Conservation (phyloP, 352 stramenopile genomes). For the Pythium volutum region DNA sequence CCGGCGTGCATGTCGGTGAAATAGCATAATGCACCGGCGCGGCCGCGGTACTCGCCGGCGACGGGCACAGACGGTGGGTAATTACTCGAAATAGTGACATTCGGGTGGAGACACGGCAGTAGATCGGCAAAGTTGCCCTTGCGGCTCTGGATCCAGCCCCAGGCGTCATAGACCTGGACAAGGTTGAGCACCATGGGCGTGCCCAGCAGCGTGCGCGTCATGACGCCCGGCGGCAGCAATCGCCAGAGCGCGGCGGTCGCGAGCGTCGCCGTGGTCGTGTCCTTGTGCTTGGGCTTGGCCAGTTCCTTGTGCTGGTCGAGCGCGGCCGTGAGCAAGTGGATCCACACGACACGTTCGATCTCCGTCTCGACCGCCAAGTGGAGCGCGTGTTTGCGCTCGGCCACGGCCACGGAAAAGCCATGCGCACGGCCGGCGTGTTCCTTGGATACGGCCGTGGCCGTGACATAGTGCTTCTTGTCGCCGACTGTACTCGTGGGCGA, state of each 20-base stretch:
- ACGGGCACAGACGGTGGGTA: constrained; percentile 70
- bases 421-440: constrained; percentile 57
- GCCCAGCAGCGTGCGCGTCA: constrained; percentile 47
- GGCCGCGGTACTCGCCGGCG: constrained; percentile 64
- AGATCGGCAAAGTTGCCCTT: constrained; percentile 80
- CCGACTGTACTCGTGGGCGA: constrained; percentile 1
- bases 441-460: constrained; percentile 53
- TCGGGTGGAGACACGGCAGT: constrained; percentile 74
- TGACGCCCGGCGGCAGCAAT: constrained; percentile 29
- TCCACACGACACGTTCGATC: constrained; percentile 71
- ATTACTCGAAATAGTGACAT: constrained; percentile 73
- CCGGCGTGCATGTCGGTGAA: constrained; percentile 65
- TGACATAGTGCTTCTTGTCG: constrained; percentile 52
- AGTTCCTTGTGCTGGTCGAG: constrained; percentile 53
- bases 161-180: constrained; percentile 69
- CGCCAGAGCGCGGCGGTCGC: constrained; percentile 26
- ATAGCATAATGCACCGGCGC: constrained; percentile 62
- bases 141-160: constrained; percentile 63
- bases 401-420: constrained; percentile 45
- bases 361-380: constrained; percentile 66
- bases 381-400: constrained; percentile 54
- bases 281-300: constrained; percentile 34
- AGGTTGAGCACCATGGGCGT: constrained; percentile 61
- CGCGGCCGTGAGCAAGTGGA: constrained; percentile 62
- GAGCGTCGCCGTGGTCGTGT: constrained; percentile 7